Conservation (phyloP, 306 rosid genomes). For the Arachis stenosperma region DNA sequence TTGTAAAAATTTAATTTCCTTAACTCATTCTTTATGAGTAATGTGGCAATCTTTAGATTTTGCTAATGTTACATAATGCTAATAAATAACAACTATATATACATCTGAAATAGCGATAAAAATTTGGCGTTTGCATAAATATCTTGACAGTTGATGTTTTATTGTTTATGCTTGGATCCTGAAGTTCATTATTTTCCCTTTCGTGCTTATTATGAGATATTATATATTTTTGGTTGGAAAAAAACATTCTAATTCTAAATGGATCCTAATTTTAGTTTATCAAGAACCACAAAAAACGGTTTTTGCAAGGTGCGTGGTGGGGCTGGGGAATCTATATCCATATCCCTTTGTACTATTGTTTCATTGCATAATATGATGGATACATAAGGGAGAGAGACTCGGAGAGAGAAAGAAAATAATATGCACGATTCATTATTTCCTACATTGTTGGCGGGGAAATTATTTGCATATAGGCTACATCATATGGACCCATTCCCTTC, state of each 20-base stretch:
- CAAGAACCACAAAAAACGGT: slow-evolving; percentile 14
- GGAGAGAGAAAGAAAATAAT: too few relatives aligned
- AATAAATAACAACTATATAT: too few relatives aligned
- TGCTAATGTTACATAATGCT: background rate
- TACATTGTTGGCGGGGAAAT: background rate
- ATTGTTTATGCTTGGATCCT: too few relatives aligned
- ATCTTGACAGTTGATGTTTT: too few relatives aligned
- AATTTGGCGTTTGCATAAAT: background rate
- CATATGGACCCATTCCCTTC: slow-evolving; percentile 31
- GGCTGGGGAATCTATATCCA: slow-evolving; percentile 10
- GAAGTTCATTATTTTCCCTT: too few relatives aligned
- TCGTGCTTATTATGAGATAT: too few relatives aligned
- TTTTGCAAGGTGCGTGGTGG: slow-evolving; percentile 1
- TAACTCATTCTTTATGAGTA: background rate
- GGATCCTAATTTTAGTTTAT: background rate
- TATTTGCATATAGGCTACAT: background rate
- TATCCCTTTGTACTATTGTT: slow-evolving; percentile 24
- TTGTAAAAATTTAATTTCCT: background rate
- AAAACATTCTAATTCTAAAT: too few relatives aligned
- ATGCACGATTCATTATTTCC: slow-evolving; percentile 25
- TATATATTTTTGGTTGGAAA: too few relatives aligned
- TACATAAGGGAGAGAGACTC: too few relatives aligned
- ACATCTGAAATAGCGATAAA: background rate
- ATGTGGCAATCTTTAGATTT: background rate
- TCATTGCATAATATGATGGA: background rate